These are phyloP conservation scores for Colletotrichum siamense DNA, from an alignment of 2,329 filamentous ascomycete species.

Conservation along the genomic window DNA sequence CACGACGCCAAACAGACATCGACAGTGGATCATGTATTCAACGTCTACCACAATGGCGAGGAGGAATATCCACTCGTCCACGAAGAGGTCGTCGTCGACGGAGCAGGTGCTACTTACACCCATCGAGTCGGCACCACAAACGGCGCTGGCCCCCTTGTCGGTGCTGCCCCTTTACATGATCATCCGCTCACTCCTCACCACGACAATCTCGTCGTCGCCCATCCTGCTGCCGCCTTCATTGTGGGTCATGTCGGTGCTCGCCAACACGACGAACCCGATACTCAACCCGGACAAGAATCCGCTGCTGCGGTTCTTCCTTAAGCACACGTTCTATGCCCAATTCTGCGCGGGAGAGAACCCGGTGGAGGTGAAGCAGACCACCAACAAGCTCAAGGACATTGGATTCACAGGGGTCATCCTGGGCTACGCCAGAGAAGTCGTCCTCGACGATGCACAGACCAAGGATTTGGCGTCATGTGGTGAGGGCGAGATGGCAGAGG, in stretches of 20 bases:
- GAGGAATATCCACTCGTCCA: conserved; percentile 30
- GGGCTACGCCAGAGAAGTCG: conserved; percentile 83
- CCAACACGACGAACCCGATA: conserved; percentile 69
- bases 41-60: conserved; percentile 21
- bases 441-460: conserved; percentile 64
- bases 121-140: background rate
- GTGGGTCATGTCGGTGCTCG: conserved; percentile 69
- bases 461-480: conserved; percentile 46
- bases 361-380: conserved; percentile 69
- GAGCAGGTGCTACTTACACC: conserved; percentile 17
- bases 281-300: conserved; percentile 80
- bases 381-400: conserved; percentile 70
- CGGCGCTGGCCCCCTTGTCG: conserved; percentile 54
- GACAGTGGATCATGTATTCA: background rate
- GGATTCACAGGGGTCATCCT: conserved; percentile 87
- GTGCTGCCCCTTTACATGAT: conserved; percentile 71
- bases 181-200: conserved; percentile 73
- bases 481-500: conserved; percentile 53
- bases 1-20: background rate
- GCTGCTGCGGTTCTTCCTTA: conserved; percentile 71
- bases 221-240: conserved; percentile 74
- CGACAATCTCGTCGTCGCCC: conserved; percentile 72
- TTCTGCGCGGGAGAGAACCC: conserved; percentile 86
- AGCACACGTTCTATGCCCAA: conserved; percentile 86
- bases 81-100: conserved; percentile 25